phyloP scores from a whole-genome alignment of 495 filamentous ascomycete species.

The Penicillium ochrochloron region DNA sequence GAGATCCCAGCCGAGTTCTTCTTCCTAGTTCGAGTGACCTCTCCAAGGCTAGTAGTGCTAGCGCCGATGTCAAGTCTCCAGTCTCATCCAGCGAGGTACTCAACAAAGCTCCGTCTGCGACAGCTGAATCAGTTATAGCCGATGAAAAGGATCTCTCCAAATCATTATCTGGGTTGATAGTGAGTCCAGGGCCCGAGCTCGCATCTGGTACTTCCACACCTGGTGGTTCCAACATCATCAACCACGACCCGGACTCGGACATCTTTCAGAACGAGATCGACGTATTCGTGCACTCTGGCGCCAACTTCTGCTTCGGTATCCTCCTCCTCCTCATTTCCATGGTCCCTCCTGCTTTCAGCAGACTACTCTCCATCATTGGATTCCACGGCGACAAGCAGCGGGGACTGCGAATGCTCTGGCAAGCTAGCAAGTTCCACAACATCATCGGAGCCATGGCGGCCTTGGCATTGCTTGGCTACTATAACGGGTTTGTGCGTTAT shows the following conservation, averaged over 20 bases:
- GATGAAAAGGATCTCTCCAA: constrained; percentile 31
- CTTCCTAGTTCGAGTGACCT: constrained; percentile 23
- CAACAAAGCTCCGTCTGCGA: constrained; percentile 10
- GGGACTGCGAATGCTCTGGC: constrained; percentile 88
- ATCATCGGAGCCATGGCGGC: constrained; percentile 91
- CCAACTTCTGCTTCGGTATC: constrained; percentile 86
- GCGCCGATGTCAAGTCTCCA: constrained; percentile 19
- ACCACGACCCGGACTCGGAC: constrained; percentile 55
- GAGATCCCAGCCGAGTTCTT: constrained; percentile 24
- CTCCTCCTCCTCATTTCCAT: constrained; percentile 85
- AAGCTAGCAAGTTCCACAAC: constrained; percentile 83
- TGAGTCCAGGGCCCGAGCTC: constrained; percentile 26
- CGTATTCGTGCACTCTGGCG: constrained; percentile 84
- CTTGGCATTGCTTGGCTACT: constrained; percentile 79
- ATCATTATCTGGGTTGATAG: constrained; percentile 39
- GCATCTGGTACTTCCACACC: constrained; percentile 28
- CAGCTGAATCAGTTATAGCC: not conserved
- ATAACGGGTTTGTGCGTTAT: constrained; percentile 82
- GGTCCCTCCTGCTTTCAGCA: constrained; percentile 86
- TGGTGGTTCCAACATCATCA: constrained; percentile 38
- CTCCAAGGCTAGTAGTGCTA: constrained; percentile 18
- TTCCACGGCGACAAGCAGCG: constrained; percentile 89
- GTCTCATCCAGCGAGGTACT: constrained; percentile 24
- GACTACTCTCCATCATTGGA: constrained; percentile 84
- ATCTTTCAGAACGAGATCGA: constrained; percentile 74